Percentiles rank a stretch among this genome's conserved stretches.
Conservation (phyloP, 371 early-diverging fungal genomes). For the Fennellomyces sp. region DNA sequence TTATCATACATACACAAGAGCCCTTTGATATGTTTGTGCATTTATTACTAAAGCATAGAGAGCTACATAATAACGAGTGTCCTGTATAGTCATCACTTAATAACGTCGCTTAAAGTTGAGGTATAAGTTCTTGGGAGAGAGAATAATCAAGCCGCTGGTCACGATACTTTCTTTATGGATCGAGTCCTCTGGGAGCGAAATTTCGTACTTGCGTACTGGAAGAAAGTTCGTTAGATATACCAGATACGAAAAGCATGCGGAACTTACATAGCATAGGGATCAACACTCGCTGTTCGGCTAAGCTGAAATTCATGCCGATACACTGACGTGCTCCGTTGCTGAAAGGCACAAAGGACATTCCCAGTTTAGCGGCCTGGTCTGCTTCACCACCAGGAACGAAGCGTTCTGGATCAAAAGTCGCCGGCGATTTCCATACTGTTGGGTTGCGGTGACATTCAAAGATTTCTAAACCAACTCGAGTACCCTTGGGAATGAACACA, state of each 20-base stretch:
- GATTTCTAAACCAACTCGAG: constrained; percentile 13
- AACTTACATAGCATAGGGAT: constrained; percentile 51
- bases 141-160: constrained; percentile 1
- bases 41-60: too few species aligned
- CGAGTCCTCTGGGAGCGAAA: constrained; percentile 21
- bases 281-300: constrained; percentile 52
- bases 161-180: constrained; percentile 24
- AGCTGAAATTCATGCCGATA: constrained; percentile 18
- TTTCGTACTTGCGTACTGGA: constrained; percentile 19
- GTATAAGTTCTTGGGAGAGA: constrained; percentile 13
- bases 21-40: too few species aligned
- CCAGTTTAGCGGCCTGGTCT: constrained; percentile 9
- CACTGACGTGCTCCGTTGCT: constrained; percentile 49
- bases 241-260: too few species aligned
- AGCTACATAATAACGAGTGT: not conserved
- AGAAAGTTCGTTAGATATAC: not conserved
- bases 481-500: constrained; percentile 14
- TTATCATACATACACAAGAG: too few species aligned
- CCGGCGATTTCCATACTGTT: constrained; percentile 33
- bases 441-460: constrained; percentile 26
- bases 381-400: constrained; percentile 33
- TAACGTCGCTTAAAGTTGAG: constrained; percentile 23
- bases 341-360: constrained; percentile 44
- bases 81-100: constrained; percentile 2
- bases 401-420: constrained; percentile 49